These are phyloP conservation scores for Ogataea siamensis DNA, from an alignment of 805 yeast genomes.

Conservation along the genomic window DNA sequence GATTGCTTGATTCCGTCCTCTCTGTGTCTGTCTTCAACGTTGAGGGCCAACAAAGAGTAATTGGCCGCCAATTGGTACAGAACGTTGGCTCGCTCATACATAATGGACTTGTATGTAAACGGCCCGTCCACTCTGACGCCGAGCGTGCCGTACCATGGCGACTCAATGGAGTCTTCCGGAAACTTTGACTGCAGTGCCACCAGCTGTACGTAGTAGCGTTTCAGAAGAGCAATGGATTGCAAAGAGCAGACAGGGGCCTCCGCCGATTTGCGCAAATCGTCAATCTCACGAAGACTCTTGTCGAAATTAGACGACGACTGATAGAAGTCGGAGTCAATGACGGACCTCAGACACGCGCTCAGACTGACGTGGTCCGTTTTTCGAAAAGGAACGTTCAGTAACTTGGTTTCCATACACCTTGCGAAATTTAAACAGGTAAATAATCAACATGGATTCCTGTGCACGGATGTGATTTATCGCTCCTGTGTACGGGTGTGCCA, in stretches of 20 bases:
- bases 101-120: slow-evolving; percentile 44
- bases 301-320: slow-evolving; percentile 35
- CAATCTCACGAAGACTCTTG: slow-evolving; percentile 38
- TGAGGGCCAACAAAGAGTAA: slow-evolving; percentile 55
- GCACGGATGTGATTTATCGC: no score
- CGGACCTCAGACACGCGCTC: slow-evolving; percentile 29
- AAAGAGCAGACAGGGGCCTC: slow-evolving; percentile 32
- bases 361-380: slow-evolving; percentile 37
- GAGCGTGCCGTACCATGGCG: slow-evolving; percentile 73
- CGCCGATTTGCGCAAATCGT: slow-evolving; percentile 43
- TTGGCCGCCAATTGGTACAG: slow-evolving; percentile 68
- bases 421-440: no score
- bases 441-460: slow-evolving; percentile 4
- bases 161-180: slow-evolving; percentile 57
- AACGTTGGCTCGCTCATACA: slow-evolving; percentile 60
- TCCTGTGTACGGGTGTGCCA: slow-evolving; percentile 6
- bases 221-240: slow-evolving; percentile 37
- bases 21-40: slow-evolving; percentile 39
- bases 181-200: slow-evolving; percentile 51
- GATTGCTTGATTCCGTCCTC: slow-evolving; percentile 60
- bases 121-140: slow-evolving; percentile 54
- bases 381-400: slow-evolving; percentile 40
- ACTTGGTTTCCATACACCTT: slow-evolving; percentile 28
- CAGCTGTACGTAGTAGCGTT: slow-evolving; percentile 48
- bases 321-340: slow-evolving; percentile 41